Conservation (phyloP, 176 grass and related monocot species). For the Neostapfia colusana region DNA sequence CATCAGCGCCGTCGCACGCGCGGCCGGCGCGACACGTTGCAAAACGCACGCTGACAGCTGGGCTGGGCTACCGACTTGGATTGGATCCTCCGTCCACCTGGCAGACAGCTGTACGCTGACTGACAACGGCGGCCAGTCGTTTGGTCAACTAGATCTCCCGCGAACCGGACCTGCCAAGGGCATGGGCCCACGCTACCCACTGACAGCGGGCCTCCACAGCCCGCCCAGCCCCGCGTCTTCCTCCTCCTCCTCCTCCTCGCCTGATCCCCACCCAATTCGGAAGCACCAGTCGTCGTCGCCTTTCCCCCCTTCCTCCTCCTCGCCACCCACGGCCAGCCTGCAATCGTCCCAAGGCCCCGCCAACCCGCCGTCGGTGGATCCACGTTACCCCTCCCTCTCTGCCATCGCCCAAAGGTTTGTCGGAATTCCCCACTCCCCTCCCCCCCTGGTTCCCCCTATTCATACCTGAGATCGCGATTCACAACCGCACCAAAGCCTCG, state of each 20-base stretch:
- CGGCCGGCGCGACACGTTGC: no score
- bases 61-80: no score
- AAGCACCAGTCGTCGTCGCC: background rate
- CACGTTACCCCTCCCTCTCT: background rate
- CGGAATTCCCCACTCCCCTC: background rate
- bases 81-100: no score
- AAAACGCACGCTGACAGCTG: no score
- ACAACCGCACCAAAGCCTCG: background rate
- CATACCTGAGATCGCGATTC: background rate
- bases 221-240: background rate
- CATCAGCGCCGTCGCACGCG: background rate
- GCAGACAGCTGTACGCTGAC: no score
- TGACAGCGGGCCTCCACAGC: background rate
- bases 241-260: background rate
- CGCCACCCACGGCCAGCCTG: background rate
- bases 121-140: no score
- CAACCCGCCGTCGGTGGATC: background rate
- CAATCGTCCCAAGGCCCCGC: background rate
- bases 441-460: no score
- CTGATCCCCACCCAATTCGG: conserved; percentile 4
- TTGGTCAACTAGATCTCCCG: no score
- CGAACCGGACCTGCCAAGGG: no score
- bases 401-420: background rate
- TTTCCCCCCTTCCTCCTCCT: background rate
- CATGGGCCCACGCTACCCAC: no score